A percentile compares a stretch with the other conserved stretches of the same genome.
phyloP scores from a whole-genome alignment of 2,329 filamentous ascomycete genomes.

The Trichocomaceae sp. region DNA sequence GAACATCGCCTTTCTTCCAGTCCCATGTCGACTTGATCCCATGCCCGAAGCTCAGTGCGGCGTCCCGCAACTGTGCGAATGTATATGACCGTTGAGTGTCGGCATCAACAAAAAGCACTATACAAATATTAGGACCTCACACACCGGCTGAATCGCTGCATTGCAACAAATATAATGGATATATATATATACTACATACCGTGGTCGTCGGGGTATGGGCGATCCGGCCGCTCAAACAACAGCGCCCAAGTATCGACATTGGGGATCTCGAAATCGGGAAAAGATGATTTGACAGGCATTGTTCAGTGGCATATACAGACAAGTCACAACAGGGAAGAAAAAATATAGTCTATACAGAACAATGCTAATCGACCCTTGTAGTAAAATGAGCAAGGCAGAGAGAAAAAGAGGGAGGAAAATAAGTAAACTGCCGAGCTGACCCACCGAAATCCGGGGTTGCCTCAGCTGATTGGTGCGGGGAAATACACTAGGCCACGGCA shows the following conservation, averaged over 20 bases:
- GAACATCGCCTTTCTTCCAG: slow-evolving; percentile 77
- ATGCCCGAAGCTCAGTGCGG: slow-evolving; percentile 69
- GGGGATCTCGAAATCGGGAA: slow-evolving; percentile 62
- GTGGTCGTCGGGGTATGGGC: slow-evolving; percentile 63
- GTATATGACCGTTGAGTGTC: slow-evolving; percentile 65
- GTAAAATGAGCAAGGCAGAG: neutral
- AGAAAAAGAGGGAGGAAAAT: neutral
- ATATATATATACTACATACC: slow-evolving; percentile 44
- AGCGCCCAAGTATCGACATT: slow-evolving; percentile 71
- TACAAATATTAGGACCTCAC: neutral
- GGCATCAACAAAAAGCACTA: slow-evolving; percentile 72
- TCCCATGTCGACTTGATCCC: slow-evolving; percentile 67
- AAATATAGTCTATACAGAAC: too few species aligned
- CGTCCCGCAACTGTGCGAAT: slow-evolving; percentile 58
- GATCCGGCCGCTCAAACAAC: slow-evolving; percentile 64
- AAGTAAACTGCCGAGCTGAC: too few species aligned
- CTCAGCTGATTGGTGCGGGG: neutral
- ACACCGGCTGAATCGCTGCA: neutral
- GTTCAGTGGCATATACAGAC: neutral
- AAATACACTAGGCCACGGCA: too few species aligned
- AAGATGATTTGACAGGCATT: slow-evolving; percentile 68
- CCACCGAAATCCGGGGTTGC: neutral
- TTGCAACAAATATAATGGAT: slow-evolving; percentile 3
- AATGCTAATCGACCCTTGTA: neutral
- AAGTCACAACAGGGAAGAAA: neutral